Evolutionary conservation across 768 basidiomycete species (phyloP), one percentile per base, ranked within the genome.

Genomic region (Clitopilus hobsonii): DNA sequence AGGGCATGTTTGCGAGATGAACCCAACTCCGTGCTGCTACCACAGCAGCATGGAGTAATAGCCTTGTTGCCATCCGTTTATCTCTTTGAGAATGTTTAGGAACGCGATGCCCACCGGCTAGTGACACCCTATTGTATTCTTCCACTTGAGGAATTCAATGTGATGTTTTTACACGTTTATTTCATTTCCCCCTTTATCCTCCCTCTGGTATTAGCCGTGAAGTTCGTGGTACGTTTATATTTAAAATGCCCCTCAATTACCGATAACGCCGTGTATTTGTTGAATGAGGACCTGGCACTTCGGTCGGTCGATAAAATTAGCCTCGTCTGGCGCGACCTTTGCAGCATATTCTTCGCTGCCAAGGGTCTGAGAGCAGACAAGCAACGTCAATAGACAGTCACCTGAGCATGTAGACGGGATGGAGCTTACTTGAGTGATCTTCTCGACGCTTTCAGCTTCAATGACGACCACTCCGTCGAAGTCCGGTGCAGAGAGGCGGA

Each of bases 381-480:
- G 3, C 16, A 8, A 20, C 10, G 28, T 22, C 20, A 2, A 18
- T 32, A n/a, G 52, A 10, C 22, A 28, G 20, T 30, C 5, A 7
- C n/a, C 41, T 18, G 4, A 45, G 22, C 3, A 3, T 45, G 16
- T 16, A 11, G 11, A 5, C 32, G 32, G n/a, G 4, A 14, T 10
- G 32, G 29, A 7, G 49, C 58, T n/a, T 47, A 69, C 69, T 51
- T 60, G 65, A 18, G 65, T 60, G 27, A 74, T 58, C 51, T 67
- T 67, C 13, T 66, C 68, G 54, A 65, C 67, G 16, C 63, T 68
- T 49, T 70, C 63, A 7, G 69, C 71, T 24, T 73, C 69, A 22
- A 73, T 63, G 7, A 67, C 53, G 29, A 60, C 61, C 38, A 69
- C 48, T 5, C 71, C 73, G 53, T 68, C 67, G 57, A 59, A 70